Evolutionary conservation across 805 yeast genomes (phyloP).

Genomic region (Cephaloascus albidus): DNA sequence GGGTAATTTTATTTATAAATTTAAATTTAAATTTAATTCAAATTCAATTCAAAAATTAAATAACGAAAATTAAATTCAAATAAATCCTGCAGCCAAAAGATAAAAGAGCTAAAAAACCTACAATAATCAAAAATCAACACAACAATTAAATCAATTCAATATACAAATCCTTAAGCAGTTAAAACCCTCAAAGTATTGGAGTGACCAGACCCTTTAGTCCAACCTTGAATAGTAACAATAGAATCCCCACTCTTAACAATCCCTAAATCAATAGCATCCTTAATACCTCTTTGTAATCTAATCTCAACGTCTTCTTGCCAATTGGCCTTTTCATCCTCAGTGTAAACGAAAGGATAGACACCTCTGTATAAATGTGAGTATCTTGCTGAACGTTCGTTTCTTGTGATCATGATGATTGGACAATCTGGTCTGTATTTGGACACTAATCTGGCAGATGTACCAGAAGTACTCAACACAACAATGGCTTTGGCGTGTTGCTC

Average conservation of each 20-base stretch:
- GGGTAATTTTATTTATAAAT: no score
- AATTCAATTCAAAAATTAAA: no score
- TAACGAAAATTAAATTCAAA: no score
- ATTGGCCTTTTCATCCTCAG: constrained; percentile 53
- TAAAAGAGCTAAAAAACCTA: no score
- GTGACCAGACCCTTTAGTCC: constrained; percentile 98
- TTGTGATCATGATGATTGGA: constrained; percentile 96
- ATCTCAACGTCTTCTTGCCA: constrained; percentile 97
- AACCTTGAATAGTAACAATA: constrained; percentile 94
- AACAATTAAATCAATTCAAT: no score
- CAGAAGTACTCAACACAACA: constrained; percentile 90
- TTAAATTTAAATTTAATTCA: no score
- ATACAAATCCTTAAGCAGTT: constrained; percentile 47
- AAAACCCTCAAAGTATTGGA: constrained; percentile 95
- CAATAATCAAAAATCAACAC: no score
- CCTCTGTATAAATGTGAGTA: constrained; percentile 96
- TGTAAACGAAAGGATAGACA: constrained; percentile 92
- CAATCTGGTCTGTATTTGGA: constrained; percentile 97
- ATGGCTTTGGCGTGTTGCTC: constrained; percentile 97
- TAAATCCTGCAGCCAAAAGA: no score
- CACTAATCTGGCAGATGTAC: constrained; percentile 90
- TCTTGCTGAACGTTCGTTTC: constrained; percentile 90
- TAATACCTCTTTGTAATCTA: constrained; percentile 88
- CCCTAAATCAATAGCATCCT: constrained; percentile 81
- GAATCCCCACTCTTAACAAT: constrained; percentile 81